Evolutionary conservation across 2,329 filamentous ascomycete species (phyloP).

Genomic region (Huntiella savannae): DNA sequence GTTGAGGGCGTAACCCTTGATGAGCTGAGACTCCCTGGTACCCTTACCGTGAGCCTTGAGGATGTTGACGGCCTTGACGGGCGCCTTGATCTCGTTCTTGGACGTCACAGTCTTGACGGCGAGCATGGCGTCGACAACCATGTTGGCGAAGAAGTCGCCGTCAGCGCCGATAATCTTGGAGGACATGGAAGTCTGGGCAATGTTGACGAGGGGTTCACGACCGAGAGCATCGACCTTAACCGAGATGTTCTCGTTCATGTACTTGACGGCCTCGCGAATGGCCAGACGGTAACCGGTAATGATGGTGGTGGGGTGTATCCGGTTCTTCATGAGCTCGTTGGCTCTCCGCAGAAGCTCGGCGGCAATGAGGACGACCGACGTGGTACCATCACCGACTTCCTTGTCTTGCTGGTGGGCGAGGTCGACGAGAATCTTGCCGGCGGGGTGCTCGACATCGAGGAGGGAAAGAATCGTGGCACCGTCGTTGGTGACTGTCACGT

Average conservation of each 20-base stretch:
- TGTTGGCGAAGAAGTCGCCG: slow-evolving; percentile 90
- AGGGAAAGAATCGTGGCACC: slow-evolving; percentile 90
- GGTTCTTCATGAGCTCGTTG: slow-evolving; percentile 98
- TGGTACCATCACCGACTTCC: slow-evolving; percentile 96
- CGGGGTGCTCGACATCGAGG: slow-evolving; percentile 92
- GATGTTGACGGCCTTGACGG: slow-evolving; percentile 97
- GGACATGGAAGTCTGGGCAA: slow-evolving; percentile 98
- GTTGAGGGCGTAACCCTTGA: slow-evolving; percentile 95
- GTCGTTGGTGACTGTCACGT: slow-evolving; percentile 98
- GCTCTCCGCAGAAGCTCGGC: slow-evolving; percentile 82
- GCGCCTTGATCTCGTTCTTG: slow-evolving; percentile 82
- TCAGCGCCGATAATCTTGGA: slow-evolving; percentile 96
- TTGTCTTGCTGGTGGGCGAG: slow-evolving; percentile 97
- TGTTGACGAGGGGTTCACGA: slow-evolving; percentile 76
- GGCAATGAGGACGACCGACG: slow-evolving; percentile 91
- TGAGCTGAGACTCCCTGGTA: slow-evolving; percentile 65
- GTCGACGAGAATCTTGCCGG: slow-evolving; percentile 95
- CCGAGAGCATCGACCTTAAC: slow-evolving; percentile 86
- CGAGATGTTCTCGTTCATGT: slow-evolving; percentile 97
- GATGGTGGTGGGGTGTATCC: slow-evolving; percentile 98
- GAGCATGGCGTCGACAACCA: slow-evolving; percentile 92
- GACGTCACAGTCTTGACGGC: slow-evolving; percentile 88
- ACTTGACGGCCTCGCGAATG: slow-evolving; percentile 88
- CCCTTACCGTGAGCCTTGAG: slow-evolving; percentile 97
- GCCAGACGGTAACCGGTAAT: slow-evolving; percentile 96